A percentile compares a stretch with the other conserved stretches of the same genome.
These are phyloP conservation scores for Cercospora zeina DNA, from an alignment of 2,329 filamentous ascomycete genomes.

Conservation along the genomic window DNA sequence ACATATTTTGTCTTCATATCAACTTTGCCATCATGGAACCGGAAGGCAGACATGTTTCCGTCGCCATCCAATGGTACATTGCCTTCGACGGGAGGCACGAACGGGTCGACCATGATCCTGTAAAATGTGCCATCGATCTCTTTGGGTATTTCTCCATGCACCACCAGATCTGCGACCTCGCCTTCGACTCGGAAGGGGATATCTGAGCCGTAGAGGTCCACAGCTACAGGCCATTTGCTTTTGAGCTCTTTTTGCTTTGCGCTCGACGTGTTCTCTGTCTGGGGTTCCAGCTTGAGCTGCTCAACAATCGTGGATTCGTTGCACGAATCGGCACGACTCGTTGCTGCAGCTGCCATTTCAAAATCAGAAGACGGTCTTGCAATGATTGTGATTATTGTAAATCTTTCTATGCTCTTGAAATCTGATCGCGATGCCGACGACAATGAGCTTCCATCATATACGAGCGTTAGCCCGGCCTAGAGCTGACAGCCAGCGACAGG, in stretches of 20 bases:
- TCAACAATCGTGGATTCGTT: background rate
- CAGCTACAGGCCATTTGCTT: conserved; percentile 27
- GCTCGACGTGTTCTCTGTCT: background rate
- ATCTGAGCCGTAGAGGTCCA: conserved; percentile 32
- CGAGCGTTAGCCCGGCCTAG: background rate
- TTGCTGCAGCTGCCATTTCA: conserved; percentile 4
- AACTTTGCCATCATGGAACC: conserved; percentile 46
- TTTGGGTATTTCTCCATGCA: conserved; percentile 38
- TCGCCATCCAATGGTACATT: conserved; percentile 55
- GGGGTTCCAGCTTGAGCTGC: background rate
- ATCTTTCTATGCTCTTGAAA: background rate
- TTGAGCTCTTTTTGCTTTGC: conserved; percentile 12
- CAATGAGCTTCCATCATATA: background rate
- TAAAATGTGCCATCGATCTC: conserved; percentile 42
- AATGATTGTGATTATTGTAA: background rate
- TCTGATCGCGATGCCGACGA: background rate
- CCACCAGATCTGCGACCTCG: conserved; percentile 40
- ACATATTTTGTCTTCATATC: conserved; percentile 49
- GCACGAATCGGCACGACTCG: background rate
- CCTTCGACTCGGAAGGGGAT: conserved; percentile 46
- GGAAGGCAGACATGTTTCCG: conserved; percentile 47
- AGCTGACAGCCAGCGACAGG: background rate
- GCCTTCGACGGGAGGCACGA: conserved; percentile 57
- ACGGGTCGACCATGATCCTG: conserved; percentile 55
- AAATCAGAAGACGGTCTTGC: background rate